Evolutionary conservation across 441 rosid genomes (phyloP), one percentile per base, ranked within the genome.

Genomic region (Bruguiera hainesii): DNA sequence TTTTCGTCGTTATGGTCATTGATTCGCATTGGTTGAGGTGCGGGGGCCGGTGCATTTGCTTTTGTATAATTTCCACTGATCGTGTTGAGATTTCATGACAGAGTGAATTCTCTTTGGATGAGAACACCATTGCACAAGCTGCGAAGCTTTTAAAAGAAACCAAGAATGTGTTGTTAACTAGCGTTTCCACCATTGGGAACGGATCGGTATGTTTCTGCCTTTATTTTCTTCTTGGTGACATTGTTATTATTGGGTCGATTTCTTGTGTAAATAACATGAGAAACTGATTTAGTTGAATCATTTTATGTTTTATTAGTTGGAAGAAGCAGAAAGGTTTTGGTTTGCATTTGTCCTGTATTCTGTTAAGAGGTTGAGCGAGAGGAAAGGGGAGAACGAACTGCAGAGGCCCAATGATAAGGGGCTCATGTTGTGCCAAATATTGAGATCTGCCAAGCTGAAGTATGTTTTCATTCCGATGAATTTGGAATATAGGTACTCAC

Each of bases 291-390:
- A 25, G 29, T 61, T 63, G 37, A 59, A 42, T 61, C 48, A 42
- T 42, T 15, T 63, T 71, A 16, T 75, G 48, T 42, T 3, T 63
- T 71, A 1, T 71, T 79, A 89, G 96, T 74, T 67, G 52, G 99
- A 94, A 73, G 99, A 94, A 78, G 90, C 90, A 13, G 98, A 88
- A 72, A 81, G 89, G 79, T 89, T 79, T 79, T 91, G 93, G 97
- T 88, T 85, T 78, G 89, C 97, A 1, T 91, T 91, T 72, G 80
- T 91, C 59, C 75, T 82, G 55, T 94, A 75, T 68, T 82, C 94
- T 5, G 83, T 87, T 37, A 87, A 76, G 77, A 85, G 79, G 82
- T 78, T 89, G 65, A 74, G 82, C 57, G 77, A 82, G 78, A 86
- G 69, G 78, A 79, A 73, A 46, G 76, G 66, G 46, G 90, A 63